Evolutionary conservation across 805 yeast genomes (phyloP), one percentile per base, ranked within the genome.

Genomic region (Pichia nanzhaoensis): DNA sequence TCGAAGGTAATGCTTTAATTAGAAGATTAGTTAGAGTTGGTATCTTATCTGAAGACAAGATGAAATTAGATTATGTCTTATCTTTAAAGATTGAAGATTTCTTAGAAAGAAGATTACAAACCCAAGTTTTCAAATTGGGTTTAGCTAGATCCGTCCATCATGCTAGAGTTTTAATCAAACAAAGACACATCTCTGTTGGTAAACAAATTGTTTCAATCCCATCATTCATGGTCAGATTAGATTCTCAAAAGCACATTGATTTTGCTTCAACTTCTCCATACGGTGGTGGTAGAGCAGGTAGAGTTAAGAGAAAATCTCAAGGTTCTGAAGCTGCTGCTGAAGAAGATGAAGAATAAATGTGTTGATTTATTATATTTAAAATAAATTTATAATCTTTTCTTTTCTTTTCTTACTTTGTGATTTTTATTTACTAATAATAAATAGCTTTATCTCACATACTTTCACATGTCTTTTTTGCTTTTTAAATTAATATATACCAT

Each of bases 251-350:
- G 86, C 98, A 93, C 89, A 88, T 93, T 77, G 98, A 93, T 83
- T 93, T 91, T 67, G 95, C 99, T 66, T 84, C 93, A 71, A 88
- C 87, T 73, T 93, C 99, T 61, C 99, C 99, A 74, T 91, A 87
- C 90, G 99, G 99, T 75, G 99, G 99, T 78, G 99, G 96, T 65
- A 91, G 99, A 81, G 95, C 99, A 64, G 99, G 99, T 74, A 93
- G 99, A 83, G 95, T 88, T 69, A 95, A 93, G 84, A 88, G 98
- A 84, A 87, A 80, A 75, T 81, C 84, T 82, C 80, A 73, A 68
- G 74, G 68, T 65, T 74, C 68, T 57, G 91, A 73, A 64, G 88
- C 68, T 54, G 91, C 68, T 51, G 95, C 74, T 61, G 96, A 76
- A 36, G 44, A 39, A 60, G 67, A 64, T 46, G 67, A 63, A 41